Conservation (phyloP, 495 filamentous ascomycete species). For the Penicillium canescens region DNA sequence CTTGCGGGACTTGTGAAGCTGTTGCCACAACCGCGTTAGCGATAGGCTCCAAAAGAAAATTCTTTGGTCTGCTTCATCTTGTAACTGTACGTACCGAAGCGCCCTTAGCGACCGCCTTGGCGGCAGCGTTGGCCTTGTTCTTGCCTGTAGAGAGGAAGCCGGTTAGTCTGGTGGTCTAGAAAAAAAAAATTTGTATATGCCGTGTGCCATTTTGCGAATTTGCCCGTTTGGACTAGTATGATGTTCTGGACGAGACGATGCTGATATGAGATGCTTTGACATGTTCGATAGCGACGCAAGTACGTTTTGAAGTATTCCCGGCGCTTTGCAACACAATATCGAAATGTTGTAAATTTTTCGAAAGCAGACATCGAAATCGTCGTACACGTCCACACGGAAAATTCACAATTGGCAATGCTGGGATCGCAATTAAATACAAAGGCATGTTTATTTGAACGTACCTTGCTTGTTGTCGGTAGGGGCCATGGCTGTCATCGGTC, state of each 20-base stretch:
- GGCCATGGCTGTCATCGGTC: slow-evolving; percentile 63
- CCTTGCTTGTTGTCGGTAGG: slow-evolving; percentile 72
- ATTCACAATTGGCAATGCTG: slow-evolving; percentile 19
- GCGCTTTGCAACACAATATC: slow-evolving; percentile 1
- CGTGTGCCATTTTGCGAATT: slow-evolving; percentile 5
- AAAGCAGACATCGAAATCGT: slow-evolving; percentile 4
- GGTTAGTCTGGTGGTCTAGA: slow-evolving; percentile 6
- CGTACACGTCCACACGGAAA: slow-evolving; percentile 32
- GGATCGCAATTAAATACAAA: slow-evolving; percentile 12
- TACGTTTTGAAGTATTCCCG: background rate
- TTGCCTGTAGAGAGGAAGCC: slow-evolving; percentile 4
- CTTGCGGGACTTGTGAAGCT: slow-evolving; percentile 82
- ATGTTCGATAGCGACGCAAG: background rate
- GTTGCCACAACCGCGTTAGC: slow-evolving; percentile 11
- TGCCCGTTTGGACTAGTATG: background rate
- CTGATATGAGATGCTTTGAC: background rate
- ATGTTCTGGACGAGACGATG: background rate
- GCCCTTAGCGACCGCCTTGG: slow-evolving; percentile 90
- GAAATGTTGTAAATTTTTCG: slow-evolving; percentile 9
- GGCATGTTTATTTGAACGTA: slow-evolving; percentile 40
- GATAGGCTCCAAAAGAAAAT: slow-evolving; percentile 7
- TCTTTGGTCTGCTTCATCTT: slow-evolving; percentile 15
- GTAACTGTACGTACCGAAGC: slow-evolving; percentile 55
- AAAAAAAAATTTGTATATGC: slow-evolving; percentile 16
- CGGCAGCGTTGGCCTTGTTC: slow-evolving; percentile 80